Conservation (phyloP, 1,284 basidiomycete genomes). For the Kalmanozyma brasiliensis region DNA sequence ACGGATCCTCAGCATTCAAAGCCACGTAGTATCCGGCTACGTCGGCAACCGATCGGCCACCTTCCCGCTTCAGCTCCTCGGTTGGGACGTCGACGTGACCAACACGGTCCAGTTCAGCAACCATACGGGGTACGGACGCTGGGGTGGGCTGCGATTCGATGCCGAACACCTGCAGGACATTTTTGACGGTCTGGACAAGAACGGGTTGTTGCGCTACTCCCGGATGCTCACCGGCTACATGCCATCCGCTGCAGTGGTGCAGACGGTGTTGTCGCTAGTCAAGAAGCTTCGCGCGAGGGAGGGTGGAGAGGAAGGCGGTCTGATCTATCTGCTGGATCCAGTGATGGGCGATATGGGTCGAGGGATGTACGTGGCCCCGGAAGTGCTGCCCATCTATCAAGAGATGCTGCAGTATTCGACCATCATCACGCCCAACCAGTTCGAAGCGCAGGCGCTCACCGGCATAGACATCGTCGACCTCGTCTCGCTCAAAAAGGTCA, state of each 20-base stretch:
- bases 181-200: constrained; percentile 62
- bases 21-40: constrained; percentile 92
- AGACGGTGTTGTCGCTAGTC: constrained; percentile 76
- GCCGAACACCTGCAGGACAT: constrained; percentile 67
- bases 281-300: constrained; percentile 72
- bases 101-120: constrained; percentile 87
- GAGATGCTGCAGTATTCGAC: constrained; percentile 81
- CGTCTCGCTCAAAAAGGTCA: constrained; percentile 76
- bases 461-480: constrained; percentile 74
- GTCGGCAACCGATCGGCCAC: constrained; percentile 87
- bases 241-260: constrained; percentile 82
- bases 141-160: constrained; percentile 69
- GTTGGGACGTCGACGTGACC: constrained; percentile 94
- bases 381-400: constrained; percentile 89
- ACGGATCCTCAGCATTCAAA: constrained; percentile 77
- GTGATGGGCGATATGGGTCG: constrained; percentile 71
- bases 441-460: constrained; percentile 82
- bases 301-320: constrained; percentile 70
- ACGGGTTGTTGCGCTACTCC: constrained; percentile 57
- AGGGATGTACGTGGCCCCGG: constrained; percentile 82
- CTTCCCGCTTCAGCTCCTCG: constrained; percentile 92
- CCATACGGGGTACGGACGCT: constrained; percentile 79
- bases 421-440: constrained; percentile 97
- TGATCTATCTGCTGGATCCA: constrained; percentile 87
- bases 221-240: constrained; percentile 75